Evolutionary conservation across 495 filamentous ascomycete genomes (phyloP).

Genomic region (Aspergillus diversus): DNA sequence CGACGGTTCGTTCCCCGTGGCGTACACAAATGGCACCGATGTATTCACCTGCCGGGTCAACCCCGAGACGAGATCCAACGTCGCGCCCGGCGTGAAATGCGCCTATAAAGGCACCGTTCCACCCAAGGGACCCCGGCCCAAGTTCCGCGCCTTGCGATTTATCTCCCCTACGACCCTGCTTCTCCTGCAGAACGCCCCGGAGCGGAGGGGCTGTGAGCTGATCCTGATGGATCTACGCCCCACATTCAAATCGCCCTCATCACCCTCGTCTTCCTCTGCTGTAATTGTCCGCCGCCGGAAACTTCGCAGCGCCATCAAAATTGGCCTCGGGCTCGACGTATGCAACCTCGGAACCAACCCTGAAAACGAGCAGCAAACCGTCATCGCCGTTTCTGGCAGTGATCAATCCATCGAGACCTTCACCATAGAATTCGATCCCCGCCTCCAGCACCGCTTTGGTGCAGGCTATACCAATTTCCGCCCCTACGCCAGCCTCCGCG

Average conservation of each 20-base stretch:
- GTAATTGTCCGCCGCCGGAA: slow-evolving; percentile 54
- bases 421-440: slow-evolving; percentile 63
- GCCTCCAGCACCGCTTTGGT: slow-evolving; percentile 27
- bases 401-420: slow-evolving; percentile 79
- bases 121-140: slow-evolving; percentile 51
- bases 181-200: slow-evolving; percentile 55
- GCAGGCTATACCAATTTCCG: slow-evolving; percentile 60
- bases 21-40: slow-evolving; percentile 80
- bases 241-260: slow-evolving; percentile 19
- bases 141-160: slow-evolving; percentile 74
- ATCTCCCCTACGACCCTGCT: slow-evolving; percentile 59
- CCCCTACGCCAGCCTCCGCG: slow-evolving; percentile 64
- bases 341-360: slow-evolving; percentile 62
- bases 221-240: slow-evolving; percentile 57
- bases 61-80: slow-evolving; percentile 44
- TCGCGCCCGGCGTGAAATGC: slow-evolving; percentile 56
- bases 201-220: slow-evolving; percentile 68
- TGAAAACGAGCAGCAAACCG: slow-evolving; percentile 67
- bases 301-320: slow-evolving; percentile 60
- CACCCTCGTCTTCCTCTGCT: slow-evolving; percentile 25
- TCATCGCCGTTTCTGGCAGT: slow-evolving; percentile 80
- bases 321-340: slow-evolving; percentile 75
- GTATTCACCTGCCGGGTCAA: slow-evolving; percentile 56
- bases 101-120: slow-evolving; percentile 58
- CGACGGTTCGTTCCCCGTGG: slow-evolving; percentile 64